phyloP scores from a whole-genome alignment of 176 grass and related monocot genomes.

The Raddia guianensis region DNA sequence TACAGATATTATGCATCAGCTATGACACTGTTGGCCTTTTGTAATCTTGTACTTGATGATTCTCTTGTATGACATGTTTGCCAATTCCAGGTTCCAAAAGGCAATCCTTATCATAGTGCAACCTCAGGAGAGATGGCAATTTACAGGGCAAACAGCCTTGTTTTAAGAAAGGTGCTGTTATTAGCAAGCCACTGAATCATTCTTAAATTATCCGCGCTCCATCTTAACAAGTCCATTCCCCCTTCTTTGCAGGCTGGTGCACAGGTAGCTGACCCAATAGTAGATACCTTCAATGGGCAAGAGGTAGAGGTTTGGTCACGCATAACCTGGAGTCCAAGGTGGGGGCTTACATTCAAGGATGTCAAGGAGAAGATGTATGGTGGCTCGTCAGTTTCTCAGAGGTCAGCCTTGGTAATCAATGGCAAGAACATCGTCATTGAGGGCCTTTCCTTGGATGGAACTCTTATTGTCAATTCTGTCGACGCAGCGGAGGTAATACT shows the following conservation, averaged over 20 bases:
- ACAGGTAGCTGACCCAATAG: conserved; percentile 66
- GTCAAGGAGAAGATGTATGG: conserved; percentile 59
- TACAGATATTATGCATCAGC: neutral
- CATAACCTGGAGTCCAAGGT: conserved; percentile 83
- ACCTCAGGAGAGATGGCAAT: conserved; percentile 96
- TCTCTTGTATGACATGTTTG: conserved; percentile 24
- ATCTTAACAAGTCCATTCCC: neutral
- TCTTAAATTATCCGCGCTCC: conserved; percentile 37
- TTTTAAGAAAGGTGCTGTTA: conserved; percentile 79
- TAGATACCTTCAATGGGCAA: conserved; percentile 82
- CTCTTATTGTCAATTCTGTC: conserved; percentile 61
- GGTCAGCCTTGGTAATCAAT: conserved; percentile 70
- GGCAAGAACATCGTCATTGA: conserved; percentile 58
- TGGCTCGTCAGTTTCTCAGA: conserved; percentile 59
- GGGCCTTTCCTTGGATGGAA: conserved; percentile 69
- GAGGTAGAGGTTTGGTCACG: conserved; percentile 93
- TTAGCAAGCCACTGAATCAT: neutral
- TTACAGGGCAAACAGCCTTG: conserved; percentile 86
- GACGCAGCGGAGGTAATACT: conserved; percentile 81
- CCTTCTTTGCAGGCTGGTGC: conserved; percentile 62
- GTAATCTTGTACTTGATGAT: neutral
- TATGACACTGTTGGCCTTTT: neutral
- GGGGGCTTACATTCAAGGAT: conserved; percentile 75
- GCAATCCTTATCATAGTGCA: conserved; percentile 98
- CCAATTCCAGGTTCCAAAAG: conserved; percentile 69